Base-by-base conservation (phyloP, 495 filamentous ascomycete genomes). In the Penicillium subrubescens region DNA sequence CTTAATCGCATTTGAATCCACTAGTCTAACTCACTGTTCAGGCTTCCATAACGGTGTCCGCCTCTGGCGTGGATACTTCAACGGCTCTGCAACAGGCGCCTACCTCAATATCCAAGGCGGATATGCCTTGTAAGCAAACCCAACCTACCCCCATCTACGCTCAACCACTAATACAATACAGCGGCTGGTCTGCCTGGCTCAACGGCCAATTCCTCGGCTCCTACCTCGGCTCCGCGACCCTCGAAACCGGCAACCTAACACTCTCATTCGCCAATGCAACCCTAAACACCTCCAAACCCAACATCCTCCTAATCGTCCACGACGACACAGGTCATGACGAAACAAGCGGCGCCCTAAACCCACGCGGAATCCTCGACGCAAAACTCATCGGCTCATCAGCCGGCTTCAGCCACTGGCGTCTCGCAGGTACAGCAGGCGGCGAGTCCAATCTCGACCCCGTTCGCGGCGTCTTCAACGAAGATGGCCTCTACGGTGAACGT, bases 391-490 rank as follows among this genome's bases (percentile, higher is more conserved):
- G 79, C 44, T 67, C 70, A 2, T 67, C 79, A 14, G 78, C 73
- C 11, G 48, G 79, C 39, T 82, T 75, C 60, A 74, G 88, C 11
- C 81, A 81, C 51, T 93, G 91, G 91, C 90, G 90, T 71, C 67
- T 94, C 10, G 89, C 90, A 8, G 91, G 91, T 17, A 92, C 91
- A 63, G 79, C 92, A 10, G 87, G 87, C 55, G 89, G 90, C 21
- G 89, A 92, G 62, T 74, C 85, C 37, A 90, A 91, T 71, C 60
- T 75, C 12, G 91, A 94, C 70, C 79, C 81, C 33, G 77, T 81
- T 1, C 86, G 89, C 59, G 90, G 91, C 33, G 88, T 86, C n/a
- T 72, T 89, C 64, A 94, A 93, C 66, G 91, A 93, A 77, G 90
- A 89, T 54, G 89, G 86, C 0, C 71, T 91, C 19, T 88, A 76